Evolutionary conservation across 2,329 filamentous ascomycete species (phyloP).

Genomic region (Botrytis hyacinthi): DNA sequence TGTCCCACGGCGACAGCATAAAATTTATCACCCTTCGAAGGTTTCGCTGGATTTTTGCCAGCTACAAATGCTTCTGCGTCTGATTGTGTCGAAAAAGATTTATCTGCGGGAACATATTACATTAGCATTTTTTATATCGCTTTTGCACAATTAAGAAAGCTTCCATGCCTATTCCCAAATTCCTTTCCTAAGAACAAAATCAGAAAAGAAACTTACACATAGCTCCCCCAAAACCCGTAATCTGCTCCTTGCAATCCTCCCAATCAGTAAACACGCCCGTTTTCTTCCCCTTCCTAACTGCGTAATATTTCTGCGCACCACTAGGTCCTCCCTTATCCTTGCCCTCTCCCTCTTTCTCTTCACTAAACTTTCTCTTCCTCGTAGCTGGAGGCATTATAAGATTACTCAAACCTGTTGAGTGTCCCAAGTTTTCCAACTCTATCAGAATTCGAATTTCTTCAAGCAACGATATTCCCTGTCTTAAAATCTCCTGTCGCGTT

Average conservation of each 20-base stretch:
- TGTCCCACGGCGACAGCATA: conserved; percentile 62
- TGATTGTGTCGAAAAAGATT: conserved; percentile 69
- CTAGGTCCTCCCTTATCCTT: conserved; percentile 13
- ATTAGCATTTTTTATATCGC: not conserved
- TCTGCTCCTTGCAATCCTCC: conserved; percentile 60
- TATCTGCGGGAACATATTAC: conserved; percentile 54
- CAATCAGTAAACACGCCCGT: conserved; percentile 63
- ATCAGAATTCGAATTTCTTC: not conserved
- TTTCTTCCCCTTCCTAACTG: conserved; percentile 54
- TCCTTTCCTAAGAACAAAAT: not conserved
- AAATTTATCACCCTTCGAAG: conserved; percentile 44
- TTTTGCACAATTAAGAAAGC: conserved; percentile 4
- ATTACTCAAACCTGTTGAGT: not conserved
- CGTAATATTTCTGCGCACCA: conserved; percentile 50
- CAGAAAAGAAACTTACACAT: conserved; percentile 54
- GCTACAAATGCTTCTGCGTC: conserved; percentile 79
- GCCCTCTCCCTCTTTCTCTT: conserved; percentile 4
- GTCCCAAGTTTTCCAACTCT: not conserved
- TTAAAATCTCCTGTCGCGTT: not conserved
- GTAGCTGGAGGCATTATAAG: conserved; percentile 25
- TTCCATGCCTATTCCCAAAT: not conserved
- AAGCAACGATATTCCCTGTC: not conserved
- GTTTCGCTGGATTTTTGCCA: conserved; percentile 48
- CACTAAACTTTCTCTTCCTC: conserved; percentile 35
- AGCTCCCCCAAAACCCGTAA: conserved; percentile 60